phyloP scores from a whole-genome alignment of 495 filamentous ascomycete species.

The Copromyces sp. region DNA sequence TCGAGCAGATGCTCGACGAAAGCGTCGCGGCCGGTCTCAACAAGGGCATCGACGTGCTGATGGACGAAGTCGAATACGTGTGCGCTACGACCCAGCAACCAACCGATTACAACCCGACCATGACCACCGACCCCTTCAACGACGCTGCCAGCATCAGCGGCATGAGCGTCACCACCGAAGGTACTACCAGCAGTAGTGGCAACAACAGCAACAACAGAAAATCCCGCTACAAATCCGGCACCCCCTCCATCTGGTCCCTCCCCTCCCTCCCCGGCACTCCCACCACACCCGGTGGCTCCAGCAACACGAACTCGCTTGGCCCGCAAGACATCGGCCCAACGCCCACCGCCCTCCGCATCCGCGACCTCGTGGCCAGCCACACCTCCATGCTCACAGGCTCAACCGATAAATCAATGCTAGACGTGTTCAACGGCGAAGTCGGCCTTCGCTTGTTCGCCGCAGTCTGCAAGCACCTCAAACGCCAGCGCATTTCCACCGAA shows the following conservation, averaged over 20 bases:
- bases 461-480: constrained; percentile 93
- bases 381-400: constrained; percentile 85
- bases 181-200: background rate
- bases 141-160: constrained; percentile 10
- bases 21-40: constrained; percentile 91
- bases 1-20: constrained; percentile 98
- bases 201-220: background rate
- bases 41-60: constrained; percentile 94
- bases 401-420: constrained; percentile 93
- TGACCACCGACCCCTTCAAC: constrained; percentile 29
- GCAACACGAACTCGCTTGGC: background rate
- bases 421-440: constrained; percentile 98
- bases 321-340: constrained; percentile 67
- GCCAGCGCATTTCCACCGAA: constrained; percentile 81
- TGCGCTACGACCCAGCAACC: constrained; percentile 79
- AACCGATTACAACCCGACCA: constrained; percentile 77
- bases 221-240: constrained; percentile 2
- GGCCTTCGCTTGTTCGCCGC: constrained; percentile 82
- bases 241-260: background rate
- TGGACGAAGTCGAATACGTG: constrained; percentile 96
- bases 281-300: background rate
- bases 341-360: constrained; percentile 62
- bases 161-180: background rate
- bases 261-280: background rate
- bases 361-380: constrained; percentile 78